Base-by-base conservation (phyloP, 345 rosid genomes). In the Eucalyptus microcorys region DNA sequence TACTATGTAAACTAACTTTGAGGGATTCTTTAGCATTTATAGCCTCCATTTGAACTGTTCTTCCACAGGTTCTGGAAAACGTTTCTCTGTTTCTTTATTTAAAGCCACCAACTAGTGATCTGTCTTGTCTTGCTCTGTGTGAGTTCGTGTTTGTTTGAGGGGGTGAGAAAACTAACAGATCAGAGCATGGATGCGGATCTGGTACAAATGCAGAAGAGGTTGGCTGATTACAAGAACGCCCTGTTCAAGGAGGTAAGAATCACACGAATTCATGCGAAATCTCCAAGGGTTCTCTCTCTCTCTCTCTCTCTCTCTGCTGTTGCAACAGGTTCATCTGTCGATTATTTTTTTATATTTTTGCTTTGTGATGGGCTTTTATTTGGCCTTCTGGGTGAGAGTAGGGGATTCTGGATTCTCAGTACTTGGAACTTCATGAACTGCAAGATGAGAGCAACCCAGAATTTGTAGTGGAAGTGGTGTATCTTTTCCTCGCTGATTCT, bases 401-500 rank as follows among this genome's bases (percentile, higher is more conserved):
- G 87, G 87, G 59, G 64, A 88, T 95, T 93, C 89, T 96, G 95
- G 99, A 96, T 89, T 87, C 92, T 87, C 99, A 96, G 94, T 96
- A 94, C 88, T 90, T 92, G 87, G 98, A 96, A 93, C 96, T 97
- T 88, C 99, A 95, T 91, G 95, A 95, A 88, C 94, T 96, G 88
- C 98, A 95, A 93, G 99, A 97, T 92, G 99, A 97, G 92, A 95
- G 95, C 94, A 96, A 95, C 93, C 99, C 99, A 85, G 96, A 94
- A 90, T 97, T 97, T 93, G 99, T 95, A 88, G 96, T 92, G 88
- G 97, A 97, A 94, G 97, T 96, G 85, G 97, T 95, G 32, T 90
- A 96, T 86, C 96, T 96, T 83, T 97, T 97, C 94, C 97, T 97
- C 90, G 95, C 93, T 85, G 99, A 97, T 90, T 94, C 99, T 89